A percentile compares a stretch with the other conserved stretches of the same genome.
phyloP scores from a whole-genome alignment of 768 basidiomycete species.

The Panaeolus cyanescens region DNA sequence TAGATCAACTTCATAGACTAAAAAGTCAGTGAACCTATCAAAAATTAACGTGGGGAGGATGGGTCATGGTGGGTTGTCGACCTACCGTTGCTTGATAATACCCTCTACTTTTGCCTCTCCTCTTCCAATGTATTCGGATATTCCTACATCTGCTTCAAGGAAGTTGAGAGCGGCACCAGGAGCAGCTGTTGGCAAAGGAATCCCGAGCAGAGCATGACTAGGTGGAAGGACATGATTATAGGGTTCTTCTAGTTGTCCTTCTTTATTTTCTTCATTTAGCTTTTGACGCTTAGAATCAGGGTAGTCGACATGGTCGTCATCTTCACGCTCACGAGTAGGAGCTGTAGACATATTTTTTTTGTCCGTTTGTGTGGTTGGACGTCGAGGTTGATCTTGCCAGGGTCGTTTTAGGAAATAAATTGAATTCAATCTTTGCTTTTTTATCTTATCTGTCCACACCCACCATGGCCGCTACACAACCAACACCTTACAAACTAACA shows the following conservation, averaged over 20 bases:
- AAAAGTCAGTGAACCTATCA: constrained; percentile 91
- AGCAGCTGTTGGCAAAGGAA: constrained; percentile 49
- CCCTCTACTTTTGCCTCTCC: constrained; percentile 77
- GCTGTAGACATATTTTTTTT: neutral
- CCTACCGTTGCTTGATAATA: constrained; percentile 96
- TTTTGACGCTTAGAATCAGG: neutral
- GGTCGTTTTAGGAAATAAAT: too few relatives aligned
- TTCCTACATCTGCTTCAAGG: constrained; percentile 84
- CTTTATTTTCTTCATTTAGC: constrained; percentile 11
- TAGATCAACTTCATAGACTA: constrained; percentile 89
- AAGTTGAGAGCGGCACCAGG: constrained; percentile 58
- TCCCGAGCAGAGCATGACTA: constrained; percentile 70
- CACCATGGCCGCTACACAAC: constrained; percentile 25
- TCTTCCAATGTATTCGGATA: constrained; percentile 80
- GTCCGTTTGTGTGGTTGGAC: too few relatives aligned
- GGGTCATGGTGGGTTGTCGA: neutral
- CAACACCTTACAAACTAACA: constrained; percentile 43
- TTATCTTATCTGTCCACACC: constrained; percentile 7
- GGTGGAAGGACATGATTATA: constrained; percentile 59
- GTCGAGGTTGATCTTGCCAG: too few relatives aligned
- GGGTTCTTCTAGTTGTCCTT: neutral
- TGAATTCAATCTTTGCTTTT: too few relatives aligned
- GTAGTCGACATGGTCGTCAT: neutral
- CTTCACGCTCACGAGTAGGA: neutral
- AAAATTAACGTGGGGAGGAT: neutral